These are phyloP conservation scores for Ormosia semicastrata DNA, from an alignment of 306 rosid genomes.

Conservation along the genomic window DNA sequence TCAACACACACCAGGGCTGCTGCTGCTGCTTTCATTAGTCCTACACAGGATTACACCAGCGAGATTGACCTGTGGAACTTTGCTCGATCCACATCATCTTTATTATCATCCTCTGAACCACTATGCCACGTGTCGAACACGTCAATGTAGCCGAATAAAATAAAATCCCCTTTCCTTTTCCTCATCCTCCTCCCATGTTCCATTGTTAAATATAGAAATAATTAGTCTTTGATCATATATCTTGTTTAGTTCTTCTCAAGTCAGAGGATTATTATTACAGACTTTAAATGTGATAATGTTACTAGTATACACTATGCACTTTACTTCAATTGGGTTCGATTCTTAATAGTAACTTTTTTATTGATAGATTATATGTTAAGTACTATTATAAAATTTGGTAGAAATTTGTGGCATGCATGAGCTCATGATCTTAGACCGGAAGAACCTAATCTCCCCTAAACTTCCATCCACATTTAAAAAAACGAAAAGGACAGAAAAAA, in stretches of 20 bases:
- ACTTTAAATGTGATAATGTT: conserved; percentile 28
- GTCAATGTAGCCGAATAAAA: conserved; percentile 33
- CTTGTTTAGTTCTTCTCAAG: conserved; percentile 30
- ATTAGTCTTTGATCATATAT: conserved; percentile 22
- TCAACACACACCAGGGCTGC: conserved; percentile 19
- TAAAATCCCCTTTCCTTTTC: neutral
- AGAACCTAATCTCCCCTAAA: neutral
- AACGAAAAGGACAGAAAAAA: too few species aligned
- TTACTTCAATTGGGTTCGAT: neutral
- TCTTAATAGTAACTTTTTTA: neutral
- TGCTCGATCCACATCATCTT: conserved; percentile 48
- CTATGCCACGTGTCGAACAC: conserved; percentile 60
- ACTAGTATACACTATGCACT: conserved; percentile 8
- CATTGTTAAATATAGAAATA: conserved; percentile 34
- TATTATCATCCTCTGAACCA: conserved; percentile 58
- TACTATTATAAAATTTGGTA: neutral
- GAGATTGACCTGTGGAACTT: conserved; percentile 82
- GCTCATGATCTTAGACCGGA: too few species aligned
- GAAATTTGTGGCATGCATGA: neutral
- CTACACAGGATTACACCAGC: conserved; percentile 45
- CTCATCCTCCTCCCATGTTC: conserved; percentile 6
- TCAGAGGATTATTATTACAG: conserved; percentile 36
- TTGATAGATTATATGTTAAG: neutral
- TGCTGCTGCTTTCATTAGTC: conserved; percentile 8
- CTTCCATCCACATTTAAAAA: neutral